A percentile compares a stretch with the other conserved stretches of the same genome.
Conservation (phyloP, 1,139 yeast genomes). For the Nakaseomyces bracarensis region DNA sequence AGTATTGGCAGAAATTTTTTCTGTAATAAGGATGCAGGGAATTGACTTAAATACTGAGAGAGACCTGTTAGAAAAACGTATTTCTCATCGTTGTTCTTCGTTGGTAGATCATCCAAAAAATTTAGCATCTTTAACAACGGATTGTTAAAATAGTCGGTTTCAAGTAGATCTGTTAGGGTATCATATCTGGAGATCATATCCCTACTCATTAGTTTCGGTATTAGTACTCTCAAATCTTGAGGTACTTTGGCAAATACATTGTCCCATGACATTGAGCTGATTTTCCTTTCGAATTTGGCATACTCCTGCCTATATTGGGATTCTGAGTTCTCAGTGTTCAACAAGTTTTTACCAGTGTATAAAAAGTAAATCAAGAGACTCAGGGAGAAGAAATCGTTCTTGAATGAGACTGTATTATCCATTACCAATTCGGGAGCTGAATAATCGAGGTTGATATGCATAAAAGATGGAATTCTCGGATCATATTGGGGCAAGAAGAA, state of each 20-base stretch:
- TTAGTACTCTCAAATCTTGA: conserved; percentile 31
- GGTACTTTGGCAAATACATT: conserved; percentile 45
- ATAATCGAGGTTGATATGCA: conserved; percentile 63
- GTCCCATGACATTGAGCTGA: conserved; percentile 41
- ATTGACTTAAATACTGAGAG: conserved; percentile 49
- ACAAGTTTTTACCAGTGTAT: conserved; percentile 42
- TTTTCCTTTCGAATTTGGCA: conserved; percentile 36
- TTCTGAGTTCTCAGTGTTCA: conserved; percentile 43
- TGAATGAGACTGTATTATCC: conserved; percentile 51
- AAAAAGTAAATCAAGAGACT: conserved; percentile 67
- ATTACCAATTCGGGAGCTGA: conserved; percentile 67
- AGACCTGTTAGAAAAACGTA: conserved; percentile 61
- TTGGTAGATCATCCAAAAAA: conserved; percentile 76
- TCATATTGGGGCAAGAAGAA: conserved; percentile 40
- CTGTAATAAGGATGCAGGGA: conserved; percentile 61
- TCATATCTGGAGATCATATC: conserved; percentile 31
- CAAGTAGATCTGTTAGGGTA: conserved; percentile 27
- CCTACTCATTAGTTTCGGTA: conserved; percentile 37
- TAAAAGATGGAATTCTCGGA: conserved; percentile 63
- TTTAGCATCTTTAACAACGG: conserved; percentile 75
- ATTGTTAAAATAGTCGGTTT: conserved; percentile 44
- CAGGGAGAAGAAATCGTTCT: conserved; percentile 75
- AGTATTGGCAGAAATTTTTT: conserved; percentile 71
- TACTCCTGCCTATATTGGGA: conserved; percentile 44
- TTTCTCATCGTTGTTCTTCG: conserved; percentile 63